Evolutionary conservation across 108 stramenopile species (phyloP).

Genomic region (Cafeteria roenbergensis): DNA sequence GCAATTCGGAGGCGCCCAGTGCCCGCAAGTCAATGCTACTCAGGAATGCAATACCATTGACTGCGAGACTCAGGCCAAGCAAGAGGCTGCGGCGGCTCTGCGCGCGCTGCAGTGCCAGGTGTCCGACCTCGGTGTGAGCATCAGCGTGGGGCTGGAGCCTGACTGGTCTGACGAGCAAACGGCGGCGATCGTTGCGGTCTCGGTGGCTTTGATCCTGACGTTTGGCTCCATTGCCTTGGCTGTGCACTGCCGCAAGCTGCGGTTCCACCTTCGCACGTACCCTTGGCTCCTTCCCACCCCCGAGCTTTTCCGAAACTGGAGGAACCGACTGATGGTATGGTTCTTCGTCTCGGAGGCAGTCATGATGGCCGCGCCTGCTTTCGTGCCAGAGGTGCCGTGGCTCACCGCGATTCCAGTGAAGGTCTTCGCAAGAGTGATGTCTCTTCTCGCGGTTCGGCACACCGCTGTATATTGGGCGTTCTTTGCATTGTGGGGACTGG

Average conservation of each 20-base stretch:
- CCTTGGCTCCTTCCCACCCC: not conserved
- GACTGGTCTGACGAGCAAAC: not conserved
- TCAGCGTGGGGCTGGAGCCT: not conserved
- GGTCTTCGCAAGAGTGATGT: not conserved
- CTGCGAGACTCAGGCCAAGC: not conserved
- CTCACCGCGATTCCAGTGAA: not conserved
- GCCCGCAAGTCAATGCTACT: not conserved
- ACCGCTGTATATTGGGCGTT: not conserved
- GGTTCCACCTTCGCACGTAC: not conserved
- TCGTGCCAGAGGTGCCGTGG: not conserved
- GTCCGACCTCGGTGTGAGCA: not conserved
- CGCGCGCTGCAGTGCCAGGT: not conserved
- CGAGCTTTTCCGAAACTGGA: not conserved
- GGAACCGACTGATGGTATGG: not conserved
- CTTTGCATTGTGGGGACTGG: not conserved
- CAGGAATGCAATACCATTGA: not conserved
- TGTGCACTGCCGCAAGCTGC: not conserved
- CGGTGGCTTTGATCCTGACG: no score
- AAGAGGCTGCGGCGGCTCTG: not conserved
- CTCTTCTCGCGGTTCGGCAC: not conserved
- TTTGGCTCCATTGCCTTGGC: not conserved
- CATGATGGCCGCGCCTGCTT: not conserved
- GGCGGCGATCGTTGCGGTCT: not conserved
- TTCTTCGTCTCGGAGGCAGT: not conserved
- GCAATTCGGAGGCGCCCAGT: not conserved